Evolutionary conservation across 495 filamentous ascomycete genomes (phyloP), one percentile per base, ranked within the genome.

Genomic region (Aspergillus nidulans): DNA sequence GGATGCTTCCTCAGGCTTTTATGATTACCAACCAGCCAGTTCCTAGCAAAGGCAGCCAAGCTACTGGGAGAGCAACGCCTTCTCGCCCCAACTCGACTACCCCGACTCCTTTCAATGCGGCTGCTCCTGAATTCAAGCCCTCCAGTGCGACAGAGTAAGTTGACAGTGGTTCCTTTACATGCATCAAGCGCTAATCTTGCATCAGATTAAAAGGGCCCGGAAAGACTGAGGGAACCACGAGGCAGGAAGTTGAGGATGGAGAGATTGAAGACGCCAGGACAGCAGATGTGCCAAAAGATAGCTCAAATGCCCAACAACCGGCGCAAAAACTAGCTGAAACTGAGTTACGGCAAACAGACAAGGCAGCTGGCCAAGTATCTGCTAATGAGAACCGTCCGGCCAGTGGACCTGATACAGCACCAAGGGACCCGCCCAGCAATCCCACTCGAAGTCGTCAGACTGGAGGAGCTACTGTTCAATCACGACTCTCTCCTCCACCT

Each of bases 1-100:
- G 91, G 94, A 77, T 96, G 43, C 79, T 95, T 61, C 87, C 90
- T 23, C 89, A 92, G 63, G 87, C 85, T 20, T 96, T 96, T 61
- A 72, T 71, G 36, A 58, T 67, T 30, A 60, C 64, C 36, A 63
- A 56, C 50, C 55, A 57, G 38, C 49, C 51, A 26, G 50, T 38
- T 16, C 28, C 53, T 19, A 57, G 60, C 8, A 59, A 59, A 44
- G 56, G 52, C 9, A 54, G 28, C 25, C 25, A 19, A 23, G 9
- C 25, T 32, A 63, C 21, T 61, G 71, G 65, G 30, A 77, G 70
- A 55, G 39, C 72, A 23, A 64, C 63, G n/a, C 67, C 73, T 12
- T 68, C 77, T 21, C 66, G 63, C 39, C 66, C 73, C 21, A 61
- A 70, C 30, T 66, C 69, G 9, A 60, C 68, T 12, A 65, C 66